Evolutionary conservation across 2,329 filamentous ascomycete genomes (phyloP), one percentile per base, ranked within the genome.

Genomic region (Sphaerulina vaccinii): DNA sequence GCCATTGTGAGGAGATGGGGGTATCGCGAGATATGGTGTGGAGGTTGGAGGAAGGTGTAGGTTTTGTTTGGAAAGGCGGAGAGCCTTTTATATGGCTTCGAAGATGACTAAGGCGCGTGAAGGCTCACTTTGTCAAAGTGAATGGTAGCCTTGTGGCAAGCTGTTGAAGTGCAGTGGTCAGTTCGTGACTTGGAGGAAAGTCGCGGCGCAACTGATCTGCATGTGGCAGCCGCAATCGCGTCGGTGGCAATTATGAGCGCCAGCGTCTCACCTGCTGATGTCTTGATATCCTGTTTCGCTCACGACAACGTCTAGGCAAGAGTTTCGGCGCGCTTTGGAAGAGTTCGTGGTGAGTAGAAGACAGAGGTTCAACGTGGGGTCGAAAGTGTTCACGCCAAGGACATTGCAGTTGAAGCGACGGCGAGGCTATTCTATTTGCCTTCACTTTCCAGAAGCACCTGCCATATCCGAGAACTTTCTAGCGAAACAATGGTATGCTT

Each of bases 1-100:
- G 75, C 75, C 76, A 76, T 76, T 75, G 40, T 46, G 36, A 32
- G 36, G 54, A 27, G 36, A 36, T 21, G 47, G 21, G 29, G 45
- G 33, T 11, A 13, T 29, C 27, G 32, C 36, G 41, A 37, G 35
- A 35, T 36, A 16, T 33, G 47, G 38, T 40, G 42, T 47, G 7
- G 29, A 19, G 23, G 22, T 48, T 52, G 49, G 45, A 52, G 36
- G 46, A 37, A 11, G 46, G 27, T 41, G 45, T 23, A 45, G 47
- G 48, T 44, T 21, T 24, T 36, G 18, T 27, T 19, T 24, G 11
- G 43, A 50, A 54, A 45, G 22, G 46, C 47, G 47, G 49, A 46
- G 45, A 46, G 52, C 50, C 33, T 47, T 55, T 53, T 57, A 57
- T 53, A 59, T 36, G 49, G 49, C 24, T 27, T 49, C 35, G 27